Evolutionary conservation across 768 basidiomycete genomes (phyloP).

Genomic region (Pleurotus tuber-regium): DNA sequence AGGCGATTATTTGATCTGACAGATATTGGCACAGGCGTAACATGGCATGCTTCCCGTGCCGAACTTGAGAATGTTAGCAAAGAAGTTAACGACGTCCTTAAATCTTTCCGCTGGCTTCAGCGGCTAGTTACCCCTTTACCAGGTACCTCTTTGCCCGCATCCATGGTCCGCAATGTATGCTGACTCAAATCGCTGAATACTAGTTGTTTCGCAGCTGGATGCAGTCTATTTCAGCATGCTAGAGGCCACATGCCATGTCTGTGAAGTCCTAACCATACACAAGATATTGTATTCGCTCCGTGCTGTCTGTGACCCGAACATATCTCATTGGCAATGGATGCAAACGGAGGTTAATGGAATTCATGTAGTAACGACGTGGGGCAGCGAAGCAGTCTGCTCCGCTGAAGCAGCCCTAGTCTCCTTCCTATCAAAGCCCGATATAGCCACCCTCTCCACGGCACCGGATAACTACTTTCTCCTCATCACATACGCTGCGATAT

Average conservation of each 20-base stretch:
- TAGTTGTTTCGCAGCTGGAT: conserved; percentile 42
- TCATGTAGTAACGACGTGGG: conserved; percentile 32
- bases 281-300: conserved; percentile 30
- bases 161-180: no score
- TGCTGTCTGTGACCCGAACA: conserved; percentile 12
- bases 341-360: conserved; percentile 30
- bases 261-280: conserved; percentile 35
- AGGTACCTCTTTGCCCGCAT: conserved; percentile 25
- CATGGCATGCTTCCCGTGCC: conserved; percentile 20
- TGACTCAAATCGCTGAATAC: no score
- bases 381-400: conserved; percentile 33
- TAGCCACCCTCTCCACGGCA: conserved; percentile 33
- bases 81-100: conserved; percentile 28
- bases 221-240: conserved; percentile 40
- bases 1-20: conserved; percentile 33
- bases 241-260: conserved; percentile 36
- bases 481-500: conserved; percentile 37
- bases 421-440: conserved; percentile 29
- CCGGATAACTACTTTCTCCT: conserved; percentile 34
- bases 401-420: conserved; percentile 35
- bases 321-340: conserved; percentile 27
- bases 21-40: conserved; percentile 28
- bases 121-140: conserved; percentile 35
- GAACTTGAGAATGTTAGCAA: conserved; percentile 31
- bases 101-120: conserved; percentile 32